Conservation (phyloP, 495 filamentous ascomycete genomes). For the Daldinia decipiens region DNA sequence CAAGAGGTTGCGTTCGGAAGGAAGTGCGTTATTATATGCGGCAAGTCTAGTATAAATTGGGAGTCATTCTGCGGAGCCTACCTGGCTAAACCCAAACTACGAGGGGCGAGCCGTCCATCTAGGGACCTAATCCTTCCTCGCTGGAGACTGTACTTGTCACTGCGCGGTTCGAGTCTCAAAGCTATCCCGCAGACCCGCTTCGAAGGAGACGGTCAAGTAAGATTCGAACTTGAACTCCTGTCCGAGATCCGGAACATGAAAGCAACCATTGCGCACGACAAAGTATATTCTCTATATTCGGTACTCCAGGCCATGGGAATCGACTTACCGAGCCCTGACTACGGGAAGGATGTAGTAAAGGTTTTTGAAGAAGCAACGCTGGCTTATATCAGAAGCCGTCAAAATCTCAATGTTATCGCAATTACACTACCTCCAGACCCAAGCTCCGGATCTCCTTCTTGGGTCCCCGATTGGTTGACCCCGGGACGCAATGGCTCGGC, state of each 20-base stretch:
- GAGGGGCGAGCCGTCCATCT: background rate
- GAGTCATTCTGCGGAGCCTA: background rate
- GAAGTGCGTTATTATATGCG: background rate
- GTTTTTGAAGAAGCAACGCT: background rate
- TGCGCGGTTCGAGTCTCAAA: background rate
- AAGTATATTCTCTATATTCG: background rate
- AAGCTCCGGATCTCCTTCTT: background rate
- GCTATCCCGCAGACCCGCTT: slow-evolving; percentile 1
- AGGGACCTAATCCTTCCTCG: background rate
- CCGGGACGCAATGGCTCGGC: background rate
- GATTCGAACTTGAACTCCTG: background rate
- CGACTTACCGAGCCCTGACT: background rate
- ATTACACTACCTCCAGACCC: background rate
- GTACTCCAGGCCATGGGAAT: slow-evolving; percentile 2
- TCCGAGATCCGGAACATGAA: background rate
- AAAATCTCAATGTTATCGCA: background rate
- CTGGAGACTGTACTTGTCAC: background rate
- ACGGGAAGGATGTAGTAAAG: background rate
- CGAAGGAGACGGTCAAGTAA: background rate
- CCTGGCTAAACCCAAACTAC: background rate
- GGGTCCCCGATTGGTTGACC: background rate
- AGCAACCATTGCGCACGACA: background rate
- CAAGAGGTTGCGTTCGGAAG: background rate
- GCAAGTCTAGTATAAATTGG: background rate
- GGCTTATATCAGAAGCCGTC: slow-evolving; percentile 3